Conservation (phyloP, 805 yeast genomes). For the Starmerella vaccinii region DNA sequence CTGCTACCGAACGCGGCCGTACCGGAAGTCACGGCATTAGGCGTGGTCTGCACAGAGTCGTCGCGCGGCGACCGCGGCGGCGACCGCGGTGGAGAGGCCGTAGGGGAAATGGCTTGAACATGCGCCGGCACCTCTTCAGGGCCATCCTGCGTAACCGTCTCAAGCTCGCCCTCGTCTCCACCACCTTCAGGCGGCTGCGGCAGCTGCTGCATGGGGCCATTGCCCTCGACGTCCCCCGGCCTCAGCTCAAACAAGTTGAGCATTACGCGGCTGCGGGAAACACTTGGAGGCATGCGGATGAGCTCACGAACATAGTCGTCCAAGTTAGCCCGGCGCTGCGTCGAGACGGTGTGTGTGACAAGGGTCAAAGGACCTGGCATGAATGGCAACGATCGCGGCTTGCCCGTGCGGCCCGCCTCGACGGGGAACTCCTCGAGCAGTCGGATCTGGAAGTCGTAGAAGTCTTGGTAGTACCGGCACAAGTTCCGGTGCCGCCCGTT, state of each 20-base stretch:
- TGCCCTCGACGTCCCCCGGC: conserved; percentile 50
- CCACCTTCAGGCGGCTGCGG: conserved; percentile 30
- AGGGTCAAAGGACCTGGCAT: conserved; percentile 94
- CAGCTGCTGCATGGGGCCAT: conserved; percentile 26
- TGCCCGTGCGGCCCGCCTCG: conserved; percentile 82
- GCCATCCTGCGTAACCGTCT: not conserved
- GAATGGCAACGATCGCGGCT: conserved; percentile 73
- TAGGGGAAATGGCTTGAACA: not conserved
- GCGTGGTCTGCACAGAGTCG: not conserved
- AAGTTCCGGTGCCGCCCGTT: conserved; percentile 61
- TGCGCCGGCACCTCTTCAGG: not conserved
- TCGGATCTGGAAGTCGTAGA: conserved; percentile 82
- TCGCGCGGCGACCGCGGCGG: not conserved
- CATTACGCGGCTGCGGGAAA: conserved; percentile 60
- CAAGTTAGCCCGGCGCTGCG: conserved; percentile 44
- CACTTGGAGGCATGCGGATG: conserved; percentile 62
- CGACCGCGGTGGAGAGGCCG: not conserved
- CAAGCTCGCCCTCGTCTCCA: not conserved
- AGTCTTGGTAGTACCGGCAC: conserved; percentile 89
- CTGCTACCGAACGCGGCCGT: too few species aligned
- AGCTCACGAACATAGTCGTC: conserved; percentile 50
- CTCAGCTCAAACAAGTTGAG: conserved; percentile 58
- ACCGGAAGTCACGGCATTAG: not conserved
- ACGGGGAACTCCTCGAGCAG: conserved; percentile 74
- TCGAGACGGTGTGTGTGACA: conserved; percentile 66